Evolutionary conservation across 768 basidiomycete species (phyloP).

Genomic region (Neoboletus magnificus): DNA sequence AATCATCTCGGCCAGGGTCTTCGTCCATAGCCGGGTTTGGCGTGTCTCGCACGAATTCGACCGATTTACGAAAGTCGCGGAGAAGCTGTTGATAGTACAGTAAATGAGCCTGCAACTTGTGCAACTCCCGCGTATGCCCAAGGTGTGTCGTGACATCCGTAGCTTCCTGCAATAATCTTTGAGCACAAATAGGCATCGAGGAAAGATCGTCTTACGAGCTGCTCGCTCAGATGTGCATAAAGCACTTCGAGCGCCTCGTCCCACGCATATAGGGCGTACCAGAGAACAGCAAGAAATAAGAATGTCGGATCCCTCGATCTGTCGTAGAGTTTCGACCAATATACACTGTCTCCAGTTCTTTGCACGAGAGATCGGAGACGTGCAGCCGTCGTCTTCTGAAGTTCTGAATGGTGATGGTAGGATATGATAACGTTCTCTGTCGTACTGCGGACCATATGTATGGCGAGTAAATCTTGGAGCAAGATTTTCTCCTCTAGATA

Average conservation of each 20-base stretch:
- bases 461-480: constrained; percentile 36
- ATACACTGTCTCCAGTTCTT: constrained; percentile 34
- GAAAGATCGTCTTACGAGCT: constrained; percentile 34
- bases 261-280: constrained; percentile 62
- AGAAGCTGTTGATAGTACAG: constrained; percentile 54
- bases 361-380: constrained; percentile 30
- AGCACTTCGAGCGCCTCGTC: constrained; percentile 54
- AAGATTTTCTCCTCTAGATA: constrained; percentile 21
- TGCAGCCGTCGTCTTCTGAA: constrained; percentile 26
- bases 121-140: constrained; percentile 49
- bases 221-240: constrained; percentile 46
- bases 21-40: constrained; percentile 47
- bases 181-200: not conserved
- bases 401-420: constrained; percentile 30
- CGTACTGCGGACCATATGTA: constrained; percentile 36
- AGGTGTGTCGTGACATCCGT: constrained; percentile 36
- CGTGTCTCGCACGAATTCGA: constrained; percentile 47
- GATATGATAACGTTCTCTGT: constrained; percentile 33
- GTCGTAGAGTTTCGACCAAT: constrained; percentile 35
- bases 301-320: constrained; percentile 33
- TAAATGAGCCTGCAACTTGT: constrained; percentile 55
- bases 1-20: constrained; percentile 3
- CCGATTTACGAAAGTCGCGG: constrained; percentile 50
- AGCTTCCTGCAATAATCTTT: constrained; percentile 38
- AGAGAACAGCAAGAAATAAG: constrained; percentile 41